Conservation (phyloP, 768 basidiomycete species). For the Tylopilus sp. region DNA sequence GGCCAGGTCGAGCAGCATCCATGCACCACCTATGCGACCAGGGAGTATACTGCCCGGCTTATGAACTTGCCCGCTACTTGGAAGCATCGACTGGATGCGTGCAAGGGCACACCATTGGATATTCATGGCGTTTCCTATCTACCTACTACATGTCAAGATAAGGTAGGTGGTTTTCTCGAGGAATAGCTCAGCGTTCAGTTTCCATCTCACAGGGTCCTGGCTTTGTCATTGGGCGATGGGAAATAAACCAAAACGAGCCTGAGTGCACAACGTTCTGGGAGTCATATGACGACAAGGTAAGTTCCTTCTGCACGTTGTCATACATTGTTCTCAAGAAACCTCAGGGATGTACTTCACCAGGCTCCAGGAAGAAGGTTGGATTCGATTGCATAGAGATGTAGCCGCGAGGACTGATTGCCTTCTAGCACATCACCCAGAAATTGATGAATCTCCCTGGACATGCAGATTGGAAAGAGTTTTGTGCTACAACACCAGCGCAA, state of each 20-base stretch:
- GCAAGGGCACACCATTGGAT: conserved; percentile 18
- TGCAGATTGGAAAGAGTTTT: conserved; percentile 32
- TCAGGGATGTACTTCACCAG: conserved; percentile 25
- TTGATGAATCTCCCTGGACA: conserved; percentile 24
- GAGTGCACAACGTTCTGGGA: conserved; percentile 27
- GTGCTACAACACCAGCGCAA: conserved; percentile 32
- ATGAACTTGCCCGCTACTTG: conserved; percentile 26
- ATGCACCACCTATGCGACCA: conserved; percentile 28
- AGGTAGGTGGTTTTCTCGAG: conserved; percentile 1
- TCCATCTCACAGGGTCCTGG: conserved; percentile 10
- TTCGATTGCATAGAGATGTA: not conserved
- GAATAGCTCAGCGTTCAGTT: not conserved
- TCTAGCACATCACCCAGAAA: conserved; percentile 26
- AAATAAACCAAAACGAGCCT: conserved; percentile 24
- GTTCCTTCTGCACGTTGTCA: not conserved
- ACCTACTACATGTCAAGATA: conserved; percentile 24
- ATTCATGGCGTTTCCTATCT: conserved; percentile 19
- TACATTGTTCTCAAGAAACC: not conserved
- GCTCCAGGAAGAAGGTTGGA: conserved; percentile 21
- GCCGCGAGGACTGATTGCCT: not conserved
- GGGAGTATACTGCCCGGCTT: conserved; percentile 30
- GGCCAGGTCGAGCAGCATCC: conserved; percentile 10
- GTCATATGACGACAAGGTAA: conserved; percentile 25
- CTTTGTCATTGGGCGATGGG: conserved; percentile 26
- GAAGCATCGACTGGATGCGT: conserved; percentile 18